Evolutionary conservation across 805 yeast species (phyloP).

Genomic region (Cyberlindnera japonica): DNA sequence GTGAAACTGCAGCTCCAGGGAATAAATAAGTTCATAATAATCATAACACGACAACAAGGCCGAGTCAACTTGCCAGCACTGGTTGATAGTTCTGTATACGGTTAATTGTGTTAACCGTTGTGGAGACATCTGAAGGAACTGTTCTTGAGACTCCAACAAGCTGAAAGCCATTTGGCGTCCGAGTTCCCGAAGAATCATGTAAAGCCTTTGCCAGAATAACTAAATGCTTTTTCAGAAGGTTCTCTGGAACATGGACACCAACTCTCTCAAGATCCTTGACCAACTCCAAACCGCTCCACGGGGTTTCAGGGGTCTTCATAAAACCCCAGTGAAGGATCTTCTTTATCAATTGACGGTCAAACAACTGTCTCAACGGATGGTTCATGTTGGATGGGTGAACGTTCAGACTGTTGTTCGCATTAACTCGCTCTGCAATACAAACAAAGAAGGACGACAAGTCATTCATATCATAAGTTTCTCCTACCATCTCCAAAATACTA

Average conservation of each 20-base stretch:
- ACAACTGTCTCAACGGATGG: conserved; percentile 22
- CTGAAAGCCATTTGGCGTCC: no score
- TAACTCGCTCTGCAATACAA: conserved; percentile 10
- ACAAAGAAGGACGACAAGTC: conserved; percentile 12
- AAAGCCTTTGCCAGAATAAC: conserved; percentile 14
- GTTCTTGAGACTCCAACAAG: no score
- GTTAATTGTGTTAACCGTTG: no score
- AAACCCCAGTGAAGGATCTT: conserved; percentile 23
- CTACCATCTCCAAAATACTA: conserved; percentile 11
- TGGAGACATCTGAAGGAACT: no score
- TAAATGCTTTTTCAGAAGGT: conserved; percentile 14
- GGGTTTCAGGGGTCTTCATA: conserved; percentile 15
- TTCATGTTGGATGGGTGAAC: conserved; percentile 10
- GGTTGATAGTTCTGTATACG: no score
- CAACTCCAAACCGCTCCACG: conserved; percentile 24
- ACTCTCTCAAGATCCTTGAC: conserved; percentile 16
- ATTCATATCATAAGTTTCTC: conserved; percentile 13
- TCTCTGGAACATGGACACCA: conserved; percentile 19
- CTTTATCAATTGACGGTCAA: conserved; percentile 15
- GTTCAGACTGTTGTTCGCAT: neutral
- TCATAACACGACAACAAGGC: no score
- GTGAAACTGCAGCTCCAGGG: no score
- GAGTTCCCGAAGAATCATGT: no score
- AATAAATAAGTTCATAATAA: no score
- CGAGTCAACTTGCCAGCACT: no score